Percentiles rank a stretch among this genome's conserved stretches.
phyloP scores from a whole-genome alignment of 148 eudicot species.

The Spergularia marina region DNA sequence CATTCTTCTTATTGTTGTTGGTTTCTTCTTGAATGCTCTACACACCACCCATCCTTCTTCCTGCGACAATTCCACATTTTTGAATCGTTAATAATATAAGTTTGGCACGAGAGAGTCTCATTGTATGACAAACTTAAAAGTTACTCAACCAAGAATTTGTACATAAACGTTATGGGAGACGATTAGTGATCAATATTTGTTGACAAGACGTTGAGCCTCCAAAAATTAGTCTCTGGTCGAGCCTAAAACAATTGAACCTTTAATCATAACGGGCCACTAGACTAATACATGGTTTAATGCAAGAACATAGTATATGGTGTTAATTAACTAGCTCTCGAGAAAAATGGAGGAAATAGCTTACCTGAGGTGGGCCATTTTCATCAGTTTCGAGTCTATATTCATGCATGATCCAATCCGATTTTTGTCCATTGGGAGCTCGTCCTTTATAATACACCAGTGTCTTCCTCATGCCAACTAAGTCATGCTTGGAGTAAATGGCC shows the following conservation, averaged over 20 bases:
- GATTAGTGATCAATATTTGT: no score
- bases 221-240: no score
- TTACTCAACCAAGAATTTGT: not conserved
- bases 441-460: constrained; percentile 82
- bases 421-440: constrained; percentile 83
- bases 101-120: not conserved
- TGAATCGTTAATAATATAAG: not conserved
- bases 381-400: constrained; percentile 80
- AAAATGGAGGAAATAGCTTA: constrained; percentile 25
- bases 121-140: not conserved
- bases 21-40: constrained; percentile 71
- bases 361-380: constrained; percentile 81
- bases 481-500: constrained; percentile 76
- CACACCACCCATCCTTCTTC: constrained; percentile 96
- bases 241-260: no score
- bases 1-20: constrained; percentile 43
- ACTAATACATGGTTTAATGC: no score
- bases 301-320: no score
- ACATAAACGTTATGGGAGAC: no score
- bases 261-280: no score
- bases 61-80: constrained; percentile 26
- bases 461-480: constrained; percentile 81
- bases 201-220: no score
- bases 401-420: constrained; percentile 90
- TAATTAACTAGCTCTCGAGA: not conserved